These are phyloP conservation scores for Taphrina deformans DNA, from an alignment of 1,139 yeast genomes.

Conservation along the genomic window DNA sequence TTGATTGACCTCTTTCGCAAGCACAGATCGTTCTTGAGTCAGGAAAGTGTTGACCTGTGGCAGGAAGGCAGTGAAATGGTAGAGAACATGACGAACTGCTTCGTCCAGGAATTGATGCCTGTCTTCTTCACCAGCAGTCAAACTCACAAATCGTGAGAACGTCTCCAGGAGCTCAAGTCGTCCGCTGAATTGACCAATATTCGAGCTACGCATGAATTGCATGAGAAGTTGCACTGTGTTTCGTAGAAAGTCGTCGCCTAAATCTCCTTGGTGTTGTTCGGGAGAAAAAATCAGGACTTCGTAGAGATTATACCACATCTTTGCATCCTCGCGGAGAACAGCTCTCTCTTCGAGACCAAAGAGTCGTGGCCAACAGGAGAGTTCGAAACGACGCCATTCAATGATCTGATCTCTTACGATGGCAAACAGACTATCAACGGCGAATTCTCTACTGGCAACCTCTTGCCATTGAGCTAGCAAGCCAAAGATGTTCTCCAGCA, in stretches of 20 bases:
- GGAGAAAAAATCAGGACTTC: slow-evolving; percentile 57
- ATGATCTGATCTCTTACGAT: slow-evolving; percentile 69
- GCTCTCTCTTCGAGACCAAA: slow-evolving; percentile 65
- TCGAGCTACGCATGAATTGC: slow-evolving; percentile 69
- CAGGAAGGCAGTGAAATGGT: slow-evolving; percentile 66
- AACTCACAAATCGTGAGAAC: slow-evolving; percentile 33
- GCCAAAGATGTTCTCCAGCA: slow-evolving; percentile 82
- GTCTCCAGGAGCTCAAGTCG: slow-evolving; percentile 59
- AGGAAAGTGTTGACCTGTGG: slow-evolving; percentile 54
- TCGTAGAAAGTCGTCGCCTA: slow-evolving; percentile 46
- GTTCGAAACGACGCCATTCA: slow-evolving; percentile 85
- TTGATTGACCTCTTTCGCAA: slow-evolving; percentile 80
- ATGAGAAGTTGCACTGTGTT: slow-evolving; percentile 69
- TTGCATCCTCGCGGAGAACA: slow-evolving; percentile 58
- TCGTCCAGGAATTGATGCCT: neutral
- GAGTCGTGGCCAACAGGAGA: slow-evolving; percentile 79
- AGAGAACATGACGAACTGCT: slow-evolving; percentile 63
- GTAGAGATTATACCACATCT: slow-evolving; percentile 90
- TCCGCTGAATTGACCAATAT: slow-evolving; percentile 59
- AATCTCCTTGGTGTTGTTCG: slow-evolving; percentile 38
- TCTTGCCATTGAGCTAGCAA: slow-evolving; percentile 90
- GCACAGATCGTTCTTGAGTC: slow-evolving; percentile 51
- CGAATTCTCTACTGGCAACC: slow-evolving; percentile 77
- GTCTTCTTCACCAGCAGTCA: neutral
- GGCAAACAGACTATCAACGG: slow-evolving; percentile 59